Conservation (phyloP, 176 grass and related monocot genomes). For the Bromus sterilis region DNA sequence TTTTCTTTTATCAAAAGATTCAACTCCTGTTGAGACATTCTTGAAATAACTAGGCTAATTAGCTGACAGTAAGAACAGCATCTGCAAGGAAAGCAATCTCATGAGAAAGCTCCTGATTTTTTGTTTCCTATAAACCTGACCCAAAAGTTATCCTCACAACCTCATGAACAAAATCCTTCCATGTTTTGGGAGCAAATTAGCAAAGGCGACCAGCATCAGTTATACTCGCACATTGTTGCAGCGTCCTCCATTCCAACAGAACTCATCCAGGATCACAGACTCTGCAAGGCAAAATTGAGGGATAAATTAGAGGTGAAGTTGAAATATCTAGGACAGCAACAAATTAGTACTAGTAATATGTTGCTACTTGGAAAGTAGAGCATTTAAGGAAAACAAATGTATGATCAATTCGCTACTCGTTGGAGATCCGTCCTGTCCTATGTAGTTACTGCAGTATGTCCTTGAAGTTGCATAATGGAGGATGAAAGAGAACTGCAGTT, state of each 20-base stretch:
- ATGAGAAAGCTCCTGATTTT: neutral
- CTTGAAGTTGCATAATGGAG: neutral
- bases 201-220: neutral
- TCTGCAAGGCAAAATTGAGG: neutral
- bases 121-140: slow-evolving; percentile 18
- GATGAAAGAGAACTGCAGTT: neutral
- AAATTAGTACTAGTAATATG: neutral
- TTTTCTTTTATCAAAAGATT: neutral
- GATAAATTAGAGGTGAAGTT: neutral
- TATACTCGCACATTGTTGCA: neutral
- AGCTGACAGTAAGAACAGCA: slow-evolving; percentile 24
- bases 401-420: neutral
- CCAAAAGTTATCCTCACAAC: slow-evolving; percentile 10
- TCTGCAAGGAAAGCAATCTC: neutral
- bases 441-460: neutral
- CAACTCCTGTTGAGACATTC: neutral
- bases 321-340: neutral
- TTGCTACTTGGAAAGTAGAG: neutral
- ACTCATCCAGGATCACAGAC: neutral
- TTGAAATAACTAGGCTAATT: slow-evolving; percentile 14
- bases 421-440: slow-evolving; percentile 1
- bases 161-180: slow-evolving; percentile 33
- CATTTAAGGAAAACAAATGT: neutral
- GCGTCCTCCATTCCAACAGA: neutral
- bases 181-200: slow-evolving; percentile 24